A percentile compares a stretch with the other conserved stretches of the same genome.
phyloP scores from a whole-genome alignment of 441 rosid genomes.

The Oxalis stricta region DNA sequence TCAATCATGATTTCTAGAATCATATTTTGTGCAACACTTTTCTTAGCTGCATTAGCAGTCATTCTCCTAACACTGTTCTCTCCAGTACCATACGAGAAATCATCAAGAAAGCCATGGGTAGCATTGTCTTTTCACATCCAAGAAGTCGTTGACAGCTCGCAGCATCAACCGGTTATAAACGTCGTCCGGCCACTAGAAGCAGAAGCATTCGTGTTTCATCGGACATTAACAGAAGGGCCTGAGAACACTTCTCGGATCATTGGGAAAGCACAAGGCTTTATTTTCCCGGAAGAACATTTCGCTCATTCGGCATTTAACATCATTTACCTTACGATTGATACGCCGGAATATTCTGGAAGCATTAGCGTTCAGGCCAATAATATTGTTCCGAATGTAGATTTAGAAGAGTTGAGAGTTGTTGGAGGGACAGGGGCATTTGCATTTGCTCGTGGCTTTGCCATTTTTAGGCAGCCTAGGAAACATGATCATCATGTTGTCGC shows the following conservation, averaged over 20 bases:
- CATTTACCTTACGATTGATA: constrained; percentile 49
- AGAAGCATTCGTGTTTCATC: constrained; percentile 54
- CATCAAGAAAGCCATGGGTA: constrained; percentile 24
- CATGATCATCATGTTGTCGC: constrained; percentile 9
- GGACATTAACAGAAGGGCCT: constrained; percentile 49
- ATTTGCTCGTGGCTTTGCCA: constrained; percentile 63
- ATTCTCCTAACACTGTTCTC: constrained; percentile 44
- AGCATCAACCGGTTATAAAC: not conserved
- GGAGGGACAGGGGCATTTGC: constrained; percentile 85
- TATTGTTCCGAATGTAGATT: constrained; percentile 16
- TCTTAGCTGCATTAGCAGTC: constrained; percentile 25
- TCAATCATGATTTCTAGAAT: constrained; percentile 43
- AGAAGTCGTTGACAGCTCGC: constrained; percentile 23
- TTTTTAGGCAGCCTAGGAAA: constrained; percentile 20
- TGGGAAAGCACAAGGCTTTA: constrained; percentile 73
- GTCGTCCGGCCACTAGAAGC: constrained; percentile 9
- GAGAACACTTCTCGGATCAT: constrained; percentile 47
- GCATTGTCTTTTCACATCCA: constrained; percentile 62
- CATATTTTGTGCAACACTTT: no score
- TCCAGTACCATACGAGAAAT: constrained; percentile 27
- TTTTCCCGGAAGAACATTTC: constrained; percentile 44
- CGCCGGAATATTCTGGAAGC: constrained; percentile 44
- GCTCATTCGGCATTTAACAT: constrained; percentile 52
- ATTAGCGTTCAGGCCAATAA: constrained; percentile 46
- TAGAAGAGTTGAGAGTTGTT: constrained; percentile 41